phyloP scores from a whole-genome alignment of 306 rosid species.

The Malus asiatica region DNA sequence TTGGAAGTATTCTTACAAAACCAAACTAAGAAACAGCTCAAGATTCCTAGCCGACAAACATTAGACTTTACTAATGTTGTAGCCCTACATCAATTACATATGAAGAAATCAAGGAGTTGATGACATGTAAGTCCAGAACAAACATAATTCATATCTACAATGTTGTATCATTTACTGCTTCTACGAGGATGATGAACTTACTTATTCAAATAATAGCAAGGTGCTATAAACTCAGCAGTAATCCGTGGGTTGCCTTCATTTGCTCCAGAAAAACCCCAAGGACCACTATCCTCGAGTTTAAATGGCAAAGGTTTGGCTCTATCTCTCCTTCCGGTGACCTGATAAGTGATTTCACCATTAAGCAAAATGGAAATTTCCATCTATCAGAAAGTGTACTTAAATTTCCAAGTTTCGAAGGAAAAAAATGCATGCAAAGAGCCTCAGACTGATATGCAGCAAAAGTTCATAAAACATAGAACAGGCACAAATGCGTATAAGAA shows the following conservation, averaged over 20 bases:
- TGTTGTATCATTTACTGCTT: not conserved
- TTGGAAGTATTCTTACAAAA: no score
- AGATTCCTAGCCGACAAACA: not conserved
- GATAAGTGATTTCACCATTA: conserved; percentile 19
- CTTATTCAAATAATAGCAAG: conserved; percentile 82
- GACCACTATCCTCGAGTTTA: conserved; percentile 63
- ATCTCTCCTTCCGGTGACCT: conserved; percentile 98
- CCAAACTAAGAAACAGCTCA: no score
- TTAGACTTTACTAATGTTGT: not conserved
- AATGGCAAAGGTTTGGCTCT: conserved; percentile 92
- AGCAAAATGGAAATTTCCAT: conserved; percentile 3
- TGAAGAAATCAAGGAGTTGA: not conserved
- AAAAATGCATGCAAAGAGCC: not conserved
- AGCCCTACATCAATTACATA: not conserved
- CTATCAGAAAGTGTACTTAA: not conserved
- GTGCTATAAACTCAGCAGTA: conserved; percentile 84
- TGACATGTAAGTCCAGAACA: not conserved
- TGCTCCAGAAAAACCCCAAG: conserved; percentile 90
- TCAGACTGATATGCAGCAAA: not conserved
- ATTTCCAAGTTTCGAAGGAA: not conserved
- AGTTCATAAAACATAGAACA: not conserved
- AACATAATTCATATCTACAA: not conserved
- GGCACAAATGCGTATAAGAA: not conserved
- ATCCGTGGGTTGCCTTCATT: conserved; percentile 87
- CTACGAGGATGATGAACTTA: conserved; percentile 26